phyloP scores from a whole-genome alignment of 2,329 filamentous ascomycete genomes.

The Hysterium pulicare region DNA sequence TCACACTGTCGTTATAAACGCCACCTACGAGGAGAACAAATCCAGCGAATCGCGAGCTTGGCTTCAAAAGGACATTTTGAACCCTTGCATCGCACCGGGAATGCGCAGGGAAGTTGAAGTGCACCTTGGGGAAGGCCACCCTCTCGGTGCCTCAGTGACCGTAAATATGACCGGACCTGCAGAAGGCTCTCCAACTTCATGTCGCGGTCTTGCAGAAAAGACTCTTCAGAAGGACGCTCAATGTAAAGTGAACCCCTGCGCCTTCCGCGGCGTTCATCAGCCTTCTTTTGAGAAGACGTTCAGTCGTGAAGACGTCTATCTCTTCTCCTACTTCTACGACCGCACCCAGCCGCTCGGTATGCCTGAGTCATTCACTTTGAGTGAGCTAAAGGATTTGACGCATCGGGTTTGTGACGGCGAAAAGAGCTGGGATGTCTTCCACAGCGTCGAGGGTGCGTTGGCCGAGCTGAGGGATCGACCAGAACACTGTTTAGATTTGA shows the following conservation, averaged over 20 bases:
- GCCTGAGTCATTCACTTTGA: slow-evolving; percentile 94
- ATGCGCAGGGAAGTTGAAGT: slow-evolving; percentile 73
- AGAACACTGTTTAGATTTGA: slow-evolving; percentile 91
- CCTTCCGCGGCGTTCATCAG: slow-evolving; percentile 96
- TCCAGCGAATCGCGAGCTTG: slow-evolving; percentile 51
- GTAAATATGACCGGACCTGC: slow-evolving; percentile 87
- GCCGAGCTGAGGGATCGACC: slow-evolving; percentile 77
- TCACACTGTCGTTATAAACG: slow-evolving; percentile 70
- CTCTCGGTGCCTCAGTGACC: slow-evolving; percentile 61
- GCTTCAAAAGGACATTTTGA: slow-evolving; percentile 67
- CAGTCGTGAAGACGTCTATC: slow-evolving; percentile 83
- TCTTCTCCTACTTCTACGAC: slow-evolving; percentile 98
- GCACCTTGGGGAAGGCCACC: slow-evolving; percentile 62
- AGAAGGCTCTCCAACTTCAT: slow-evolving; percentile 74
- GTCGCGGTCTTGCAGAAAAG: slow-evolving; percentile 84
- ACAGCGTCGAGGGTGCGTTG: slow-evolving; percentile 70
- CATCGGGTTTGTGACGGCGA: slow-evolving; percentile 80
- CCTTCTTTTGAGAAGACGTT: slow-evolving; percentile 92
- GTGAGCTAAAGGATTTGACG: slow-evolving; percentile 83
- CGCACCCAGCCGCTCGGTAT: slow-evolving; percentile 91
- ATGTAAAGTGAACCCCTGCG: slow-evolving; percentile 86
- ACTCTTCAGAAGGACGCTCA: slow-evolving; percentile 82
- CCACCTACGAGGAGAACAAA: slow-evolving; percentile 63
- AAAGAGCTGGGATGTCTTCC: slow-evolving; percentile 75
- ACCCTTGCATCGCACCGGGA: slow-evolving; percentile 83